Conservation (phyloP, 164 flowering plant species). For the Kingdonia uniflora region DNA sequence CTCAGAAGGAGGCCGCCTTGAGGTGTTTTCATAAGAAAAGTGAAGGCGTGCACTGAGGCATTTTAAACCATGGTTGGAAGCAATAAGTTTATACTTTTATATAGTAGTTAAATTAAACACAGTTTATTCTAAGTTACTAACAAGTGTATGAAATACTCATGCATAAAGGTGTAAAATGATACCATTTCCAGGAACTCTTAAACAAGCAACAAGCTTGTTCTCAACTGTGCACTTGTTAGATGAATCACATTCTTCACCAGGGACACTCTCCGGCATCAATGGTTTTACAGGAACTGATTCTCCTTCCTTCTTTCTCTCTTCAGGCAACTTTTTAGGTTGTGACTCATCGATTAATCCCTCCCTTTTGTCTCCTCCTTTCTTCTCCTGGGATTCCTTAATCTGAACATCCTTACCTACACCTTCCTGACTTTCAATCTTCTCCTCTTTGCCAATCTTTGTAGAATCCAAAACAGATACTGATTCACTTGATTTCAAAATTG, state of each 20-base stretch:
- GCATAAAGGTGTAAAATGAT: background rate
- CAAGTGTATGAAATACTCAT: too few relatives aligned
- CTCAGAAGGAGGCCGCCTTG: too few relatives aligned
- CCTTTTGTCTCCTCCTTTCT: conserved; percentile 12
- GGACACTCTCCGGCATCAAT: conserved; percentile 22
- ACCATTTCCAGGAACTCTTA: conserved; percentile 75
- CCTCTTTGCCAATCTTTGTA: conserved; percentile 6
- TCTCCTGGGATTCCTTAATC: conserved; percentile 4
- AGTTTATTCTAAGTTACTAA: too few relatives aligned
- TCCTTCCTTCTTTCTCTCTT: conserved; percentile 11
- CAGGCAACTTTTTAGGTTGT: conserved; percentile 15
- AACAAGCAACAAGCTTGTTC: conserved; percentile 47
- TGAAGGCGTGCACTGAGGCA: too few relatives aligned
- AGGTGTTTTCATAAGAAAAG: too few relatives aligned
- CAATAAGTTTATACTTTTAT: too few relatives aligned
- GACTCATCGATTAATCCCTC: conserved; percentile 9
- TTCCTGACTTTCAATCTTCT: conserved; percentile 9
- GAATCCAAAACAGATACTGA: conserved; percentile 1
- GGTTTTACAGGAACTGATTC: conserved; percentile 5
- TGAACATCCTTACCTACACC: conserved; percentile 9
- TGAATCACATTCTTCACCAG: conserved; percentile 49
- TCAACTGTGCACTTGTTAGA: conserved; percentile 42
- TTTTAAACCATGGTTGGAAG: too few relatives aligned
- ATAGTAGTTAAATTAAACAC: too few relatives aligned
- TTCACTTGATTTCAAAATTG: conserved; percentile 6